Evolutionary conservation across 2,329 filamentous ascomycete genomes (phyloP).

Genomic region (Magnaporthiopsis incrustans): DNA sequence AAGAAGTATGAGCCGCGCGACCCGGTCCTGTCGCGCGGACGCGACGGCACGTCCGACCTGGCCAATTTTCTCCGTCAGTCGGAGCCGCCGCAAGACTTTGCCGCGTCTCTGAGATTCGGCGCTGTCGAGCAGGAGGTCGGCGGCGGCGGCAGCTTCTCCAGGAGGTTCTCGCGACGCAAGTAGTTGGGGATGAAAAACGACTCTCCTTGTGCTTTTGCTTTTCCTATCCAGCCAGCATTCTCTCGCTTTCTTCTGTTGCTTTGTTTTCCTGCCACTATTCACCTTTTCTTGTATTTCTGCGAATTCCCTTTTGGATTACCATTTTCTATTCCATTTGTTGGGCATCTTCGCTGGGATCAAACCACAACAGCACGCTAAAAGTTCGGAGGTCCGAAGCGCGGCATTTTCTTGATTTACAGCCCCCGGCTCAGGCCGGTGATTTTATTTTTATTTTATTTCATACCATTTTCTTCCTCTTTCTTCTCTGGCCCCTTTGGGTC

Average conservation of each 20-base stretch:
- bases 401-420: not conserved
- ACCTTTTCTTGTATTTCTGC: not conserved
- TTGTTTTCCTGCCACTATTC: not conserved
- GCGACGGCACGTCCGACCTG: constrained; percentile 53
- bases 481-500: too few species aligned
- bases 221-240: not conserved
- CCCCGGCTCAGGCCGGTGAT: not conserved
- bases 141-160: not conserved
- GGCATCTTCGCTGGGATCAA: not conserved
- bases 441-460: not conserved
- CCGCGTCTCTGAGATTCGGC: not conserved
- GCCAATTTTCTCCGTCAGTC: constrained; percentile 66
- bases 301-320: not conserved
- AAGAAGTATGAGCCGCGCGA: constrained; percentile 53
- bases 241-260: not conserved
- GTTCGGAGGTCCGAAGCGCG: not conserved
- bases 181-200: not conserved
- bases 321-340: not conserved
- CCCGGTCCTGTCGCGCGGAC: constrained; percentile 28
- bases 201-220: not conserved
- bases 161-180: not conserved
- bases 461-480: not conserved
- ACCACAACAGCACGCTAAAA: not conserved
- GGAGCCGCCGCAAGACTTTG: constrained; percentile 44
- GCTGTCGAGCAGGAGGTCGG: not conserved